These are phyloP conservation scores for Aspergillus novofumigatus DNA, from an alignment of 2,329 filamentous ascomycete species.

Conservation along the genomic window DNA sequence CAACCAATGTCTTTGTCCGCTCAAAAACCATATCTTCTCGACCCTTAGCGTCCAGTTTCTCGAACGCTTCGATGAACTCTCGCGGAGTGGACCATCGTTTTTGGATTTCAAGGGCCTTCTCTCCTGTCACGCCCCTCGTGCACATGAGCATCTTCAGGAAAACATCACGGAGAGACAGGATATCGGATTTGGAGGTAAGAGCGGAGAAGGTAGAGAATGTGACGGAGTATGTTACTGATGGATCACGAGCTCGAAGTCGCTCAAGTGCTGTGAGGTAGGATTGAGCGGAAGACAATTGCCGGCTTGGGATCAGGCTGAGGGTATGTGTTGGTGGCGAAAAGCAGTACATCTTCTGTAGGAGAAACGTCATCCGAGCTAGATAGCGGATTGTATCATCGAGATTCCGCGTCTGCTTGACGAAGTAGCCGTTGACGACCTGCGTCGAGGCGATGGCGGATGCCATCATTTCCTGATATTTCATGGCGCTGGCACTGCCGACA, in stretches of 20 bases:
- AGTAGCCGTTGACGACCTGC: slow-evolving; percentile 74
- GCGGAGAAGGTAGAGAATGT: slow-evolving; percentile 69
- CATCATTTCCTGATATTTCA: slow-evolving; percentile 62
- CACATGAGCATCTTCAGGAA: slow-evolving; percentile 87
- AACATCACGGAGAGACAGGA: slow-evolving; percentile 67
- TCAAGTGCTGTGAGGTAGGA: slow-evolving; percentile 64
- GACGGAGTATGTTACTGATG: slow-evolving; percentile 52
- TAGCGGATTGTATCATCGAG: slow-evolving; percentile 77
- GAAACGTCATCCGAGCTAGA: slow-evolving; percentile 65
- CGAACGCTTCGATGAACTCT: slow-evolving; percentile 67
- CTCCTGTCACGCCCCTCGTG: slow-evolving; percentile 67
- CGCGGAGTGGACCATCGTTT: slow-evolving; percentile 71
- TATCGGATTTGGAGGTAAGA: slow-evolving; percentile 70
- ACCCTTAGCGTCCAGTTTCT: slow-evolving; percentile 50
- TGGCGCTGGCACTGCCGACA: slow-evolving; percentile 35
- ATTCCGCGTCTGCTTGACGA: slow-evolving; percentile 69
- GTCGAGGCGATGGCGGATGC: slow-evolving; percentile 70
- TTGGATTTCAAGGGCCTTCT: slow-evolving; percentile 76
- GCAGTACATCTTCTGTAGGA: slow-evolving; percentile 61
- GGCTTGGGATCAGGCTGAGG: slow-evolving; percentile 63
- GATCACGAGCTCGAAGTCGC: slow-evolving; percentile 53
- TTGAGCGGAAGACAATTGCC: slow-evolving; percentile 52
- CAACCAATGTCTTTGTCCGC: slow-evolving; percentile 55
- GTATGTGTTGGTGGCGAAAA: slow-evolving; percentile 20
- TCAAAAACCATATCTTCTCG: slow-evolving; percentile 59